Base-by-base conservation (phyloP, 2,329 filamentous ascomycete genomes). In the Pseudogymnoascus pannorum region DNA sequence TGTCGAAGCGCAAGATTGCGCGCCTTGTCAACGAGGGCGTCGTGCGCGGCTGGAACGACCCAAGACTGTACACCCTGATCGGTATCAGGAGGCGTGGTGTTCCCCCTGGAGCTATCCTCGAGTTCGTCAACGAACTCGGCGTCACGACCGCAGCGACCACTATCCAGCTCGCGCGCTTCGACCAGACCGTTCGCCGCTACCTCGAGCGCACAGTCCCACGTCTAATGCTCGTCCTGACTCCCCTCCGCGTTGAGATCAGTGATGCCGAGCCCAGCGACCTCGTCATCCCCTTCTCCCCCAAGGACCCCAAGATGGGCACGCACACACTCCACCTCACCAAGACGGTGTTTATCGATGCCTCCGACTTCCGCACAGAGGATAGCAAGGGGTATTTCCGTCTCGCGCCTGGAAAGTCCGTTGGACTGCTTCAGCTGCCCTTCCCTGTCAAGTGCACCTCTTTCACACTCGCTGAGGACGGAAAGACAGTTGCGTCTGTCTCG, bases 1-100 rank as follows among this genome's bases (percentile, higher is more conserved):
- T 96, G 64, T 92, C 88, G 33, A 97, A 97, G 78, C 83, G 93
- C 61, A 87, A 89, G 70, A 88, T 97, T 64, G 83, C 86, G 65
- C 87, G 89, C 75, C 78, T 97, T 4, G 91, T 97, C 1, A 82
- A 87, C 48, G 83, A 88, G 58, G 84, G 85, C n/a, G 80, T 87
- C 65, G 92, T 97, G 6, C 84, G 89, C 36, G 90, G 85, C 60
- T 97, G 92, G 91, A 90, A 97, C 68, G 93, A 97, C 69, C 93
- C 93, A 9, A 84, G 93, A 33, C 80, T 97, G 4, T 96, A 91
- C 76, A 96, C 92, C 1, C 79, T 97, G 16, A 91, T 93, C 63
- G 91, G 85, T 1, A 83, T 97, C 58, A 87, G 90, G 60, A 84
- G 93, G 59, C 85, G 92, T 62, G 93, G 93, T 71, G 84, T 97